A percentile compares a stretch with the other conserved stretches of the same genome.
phyloP scores from a whole-genome alignment of 257 asterid species.

The Solanum arcanum region DNA sequence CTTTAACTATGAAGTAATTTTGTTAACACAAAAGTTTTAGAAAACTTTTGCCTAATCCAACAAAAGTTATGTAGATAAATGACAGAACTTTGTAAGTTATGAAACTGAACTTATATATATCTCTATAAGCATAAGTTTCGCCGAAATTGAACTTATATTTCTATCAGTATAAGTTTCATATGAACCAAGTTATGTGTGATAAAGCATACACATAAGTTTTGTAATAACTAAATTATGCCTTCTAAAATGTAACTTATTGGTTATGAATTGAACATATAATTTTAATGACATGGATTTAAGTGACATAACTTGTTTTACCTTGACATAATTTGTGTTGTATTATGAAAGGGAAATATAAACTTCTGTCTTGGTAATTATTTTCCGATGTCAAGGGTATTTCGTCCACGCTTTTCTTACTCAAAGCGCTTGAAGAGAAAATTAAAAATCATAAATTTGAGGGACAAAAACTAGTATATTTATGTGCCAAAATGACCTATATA shows the following conservation, averaged over 20 bases:
- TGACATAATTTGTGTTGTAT: background rate
- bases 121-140: background rate
- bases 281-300: background rate
- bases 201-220: background rate
- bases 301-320: background rate
- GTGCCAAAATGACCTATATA: background rate
- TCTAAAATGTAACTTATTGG: background rate
- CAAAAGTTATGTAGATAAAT: background rate
- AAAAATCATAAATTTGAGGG: too few species aligned
- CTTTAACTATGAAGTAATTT: background rate
- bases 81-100: background rate
- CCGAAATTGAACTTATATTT: background rate
- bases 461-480: too few species aligned
- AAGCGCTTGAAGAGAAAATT: background rate
- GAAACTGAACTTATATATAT: background rate
- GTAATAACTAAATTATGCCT: background rate
- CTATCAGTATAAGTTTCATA: background rate
- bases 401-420: background rate
- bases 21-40: too few species aligned
- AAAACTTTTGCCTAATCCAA: background rate
- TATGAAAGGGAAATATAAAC: background rate
- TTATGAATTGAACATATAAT: background rate
- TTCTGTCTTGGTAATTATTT: background rate
- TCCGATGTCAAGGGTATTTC: background rate
- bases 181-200: background rate